phyloP scores from a whole-genome alignment of 768 basidiomycete genomes.

The Russula abietina region DNA sequence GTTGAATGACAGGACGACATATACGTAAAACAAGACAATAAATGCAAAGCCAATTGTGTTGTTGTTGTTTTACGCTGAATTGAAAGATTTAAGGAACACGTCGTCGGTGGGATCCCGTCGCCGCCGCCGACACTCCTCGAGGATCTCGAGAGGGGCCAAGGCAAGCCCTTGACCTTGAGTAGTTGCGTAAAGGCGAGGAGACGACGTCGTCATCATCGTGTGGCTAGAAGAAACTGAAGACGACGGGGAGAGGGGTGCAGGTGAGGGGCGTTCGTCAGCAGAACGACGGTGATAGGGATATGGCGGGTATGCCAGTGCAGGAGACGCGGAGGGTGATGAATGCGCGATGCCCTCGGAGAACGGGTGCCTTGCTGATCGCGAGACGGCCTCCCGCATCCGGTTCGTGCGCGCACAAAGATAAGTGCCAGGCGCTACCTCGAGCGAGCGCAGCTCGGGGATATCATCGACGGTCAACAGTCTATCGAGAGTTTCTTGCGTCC shows the following conservation, averaged over 20 bases:
- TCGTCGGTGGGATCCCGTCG: slow-evolving; percentile 19
- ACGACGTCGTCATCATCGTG: not conserved
- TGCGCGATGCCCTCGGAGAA: slow-evolving; percentile 5
- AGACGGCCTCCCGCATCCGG: slow-evolving; percentile 25
- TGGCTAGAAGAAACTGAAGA: not conserved
- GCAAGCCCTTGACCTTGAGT: slow-evolving; percentile 4
- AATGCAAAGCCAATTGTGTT: not conserved
- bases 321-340: not conserved
- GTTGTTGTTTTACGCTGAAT: not conserved
- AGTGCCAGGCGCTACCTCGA: slow-evolving; percentile 52
- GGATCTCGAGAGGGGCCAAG: slow-evolving; percentile 18
- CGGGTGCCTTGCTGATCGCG: slow-evolving; percentile 12
- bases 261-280: not conserved
- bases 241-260: slow-evolving; percentile 4
- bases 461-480: slow-evolving; percentile 56
- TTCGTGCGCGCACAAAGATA: slow-evolving; percentile 58
- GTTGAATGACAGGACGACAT: slow-evolving; percentile 2
- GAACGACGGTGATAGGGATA: slow-evolving; percentile 10
- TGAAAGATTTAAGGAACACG: slow-evolving; percentile 15
- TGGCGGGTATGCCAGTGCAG: not conserved
- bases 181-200: slow-evolving; percentile 1
- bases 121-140: slow-evolving; percentile 16
- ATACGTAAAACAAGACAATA: slow-evolving; percentile 1
- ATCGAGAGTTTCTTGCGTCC: slow-evolving; percentile 56
- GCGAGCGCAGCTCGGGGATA: slow-evolving; percentile 44